Evolutionary conservation across 345 rosid genomes (phyloP), one percentile per base, ranked within the genome.

Genomic region (Sisymbrium altissimum): DNA sequence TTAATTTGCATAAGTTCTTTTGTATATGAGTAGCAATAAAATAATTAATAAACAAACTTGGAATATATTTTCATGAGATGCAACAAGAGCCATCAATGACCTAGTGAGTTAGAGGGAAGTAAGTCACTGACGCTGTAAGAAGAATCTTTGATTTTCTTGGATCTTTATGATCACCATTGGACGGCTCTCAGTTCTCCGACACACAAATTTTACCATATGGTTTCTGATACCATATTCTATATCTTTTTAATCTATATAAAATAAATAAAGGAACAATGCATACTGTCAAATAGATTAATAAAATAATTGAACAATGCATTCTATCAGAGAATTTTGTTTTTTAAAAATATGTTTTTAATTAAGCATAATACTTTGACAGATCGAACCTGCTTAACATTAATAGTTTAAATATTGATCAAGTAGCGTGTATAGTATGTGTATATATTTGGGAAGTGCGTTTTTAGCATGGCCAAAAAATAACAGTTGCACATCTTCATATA

Each of bases 141-240:
- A 71, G 69, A 72, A 62, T 72, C 53, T 72, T 40, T 62, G 21
- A 25, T 71, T 48, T 27, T 17, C 35, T 21, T 50, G 35, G 52
- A 19, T 54, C 57, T 19, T 35, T 45, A 14, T 60, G 43, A 36
- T 52, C 76, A 53, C 62, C 25, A 7, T 12, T 44, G 14, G 57
- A 54, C 55, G 71, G 71, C 56, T 73, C 48, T 66, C 19, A 52
- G 43, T 27, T 33, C 32, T 50, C 75, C 50, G 52, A 50, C 62
- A 62, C 44, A 15, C 43, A 40, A 50, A 62, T 10, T 17, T 71
- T 62, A 63, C 69, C 48, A 21, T 60, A 61, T 38, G 33, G 76
- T 50, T 49, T 52, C 70, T 63, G 70, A 63, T 63, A 12, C 76
- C 63, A 62, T 52, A 62, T 52, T 62, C 33, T 41, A 36, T 58